A percentile compares a stretch with the other conserved stretches of the same genome.
Conservation (phyloP, 176 grass and related monocot species). For the Cocos nucifera region DNA sequence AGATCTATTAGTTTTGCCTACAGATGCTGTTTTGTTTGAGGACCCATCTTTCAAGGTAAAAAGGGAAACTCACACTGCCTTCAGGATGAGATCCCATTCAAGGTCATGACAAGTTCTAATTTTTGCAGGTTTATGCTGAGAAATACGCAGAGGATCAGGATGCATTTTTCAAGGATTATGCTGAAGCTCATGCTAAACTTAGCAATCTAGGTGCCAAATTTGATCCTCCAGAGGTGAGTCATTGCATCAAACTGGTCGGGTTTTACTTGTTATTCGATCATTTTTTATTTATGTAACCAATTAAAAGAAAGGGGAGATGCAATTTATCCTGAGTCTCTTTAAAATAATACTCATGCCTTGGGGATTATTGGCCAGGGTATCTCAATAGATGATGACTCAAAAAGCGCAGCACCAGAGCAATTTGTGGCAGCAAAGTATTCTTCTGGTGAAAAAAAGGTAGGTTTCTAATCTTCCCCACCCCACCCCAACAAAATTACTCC, state of each 20-base stretch:
- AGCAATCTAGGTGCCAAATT: slow-evolving; percentile 81
- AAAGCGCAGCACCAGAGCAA: slow-evolving; percentile 24
- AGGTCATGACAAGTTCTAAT: slow-evolving; percentile 1
- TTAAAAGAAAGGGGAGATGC: too few relatives aligned
- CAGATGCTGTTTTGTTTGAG: slow-evolving; percentile 84
- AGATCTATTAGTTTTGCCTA: slow-evolving; percentile 83
- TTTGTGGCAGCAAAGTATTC: slow-evolving; percentile 52
- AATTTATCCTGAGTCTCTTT: too few relatives aligned
- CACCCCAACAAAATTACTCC: not conserved
- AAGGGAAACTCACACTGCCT: slow-evolving; percentile 15
- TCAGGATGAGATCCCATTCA: slow-evolving; percentile 1
- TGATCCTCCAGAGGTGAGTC: slow-evolving; percentile 56
- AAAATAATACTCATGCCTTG: too few relatives aligned
- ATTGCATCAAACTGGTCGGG: not conserved
- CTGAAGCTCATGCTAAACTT: slow-evolving; percentile 86
- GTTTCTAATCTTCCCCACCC: not conserved
- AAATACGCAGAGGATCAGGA: slow-evolving; percentile 70
- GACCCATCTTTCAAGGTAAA: slow-evolving; percentile 81
- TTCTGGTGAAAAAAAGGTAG: slow-evolving; percentile 34
- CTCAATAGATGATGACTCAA: slow-evolving; percentile 43
- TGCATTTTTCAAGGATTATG: slow-evolving; percentile 84
- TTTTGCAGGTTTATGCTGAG: slow-evolving; percentile 60
- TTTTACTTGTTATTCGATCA: not conserved
- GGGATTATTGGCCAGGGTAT: slow-evolving; percentile 38
- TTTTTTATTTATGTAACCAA: too few relatives aligned